phyloP scores from a whole-genome alignment of 2,329 filamentous ascomycete species.

The Hypoxylon sp. region DNA sequence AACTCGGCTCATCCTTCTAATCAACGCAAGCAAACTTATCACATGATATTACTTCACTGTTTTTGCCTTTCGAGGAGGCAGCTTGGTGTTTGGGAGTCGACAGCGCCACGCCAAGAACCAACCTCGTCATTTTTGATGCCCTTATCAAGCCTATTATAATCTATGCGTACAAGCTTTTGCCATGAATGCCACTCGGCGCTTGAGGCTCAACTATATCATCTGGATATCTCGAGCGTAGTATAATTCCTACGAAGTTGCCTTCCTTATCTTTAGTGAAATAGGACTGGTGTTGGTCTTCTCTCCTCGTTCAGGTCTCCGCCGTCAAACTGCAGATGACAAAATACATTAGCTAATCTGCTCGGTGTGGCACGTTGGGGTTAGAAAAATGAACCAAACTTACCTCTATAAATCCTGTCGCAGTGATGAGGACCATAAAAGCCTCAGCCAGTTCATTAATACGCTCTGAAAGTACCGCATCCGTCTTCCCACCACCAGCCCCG shows the following conservation, averaged over 20 bases:
- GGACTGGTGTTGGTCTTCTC: conserved; percentile 36
- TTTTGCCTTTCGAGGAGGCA: background rate
- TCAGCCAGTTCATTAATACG: conserved; percentile 84
- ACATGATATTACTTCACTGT: conserved; percentile 17
- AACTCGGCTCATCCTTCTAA: conserved; percentile 13
- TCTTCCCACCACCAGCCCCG: conserved; percentile 63
- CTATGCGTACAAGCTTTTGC: conserved; percentile 1
- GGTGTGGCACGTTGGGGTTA: background rate
- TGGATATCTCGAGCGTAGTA: conserved; percentile 14
- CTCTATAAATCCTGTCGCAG: conserved; percentile 87
- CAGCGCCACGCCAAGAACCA: conserved; percentile 10
- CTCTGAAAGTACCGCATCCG: conserved; percentile 64
- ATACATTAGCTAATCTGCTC: conserved; percentile 35
- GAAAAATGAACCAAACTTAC: conserved; percentile 63
- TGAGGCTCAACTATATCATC: conserved; percentile 16
- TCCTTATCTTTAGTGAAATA: conserved; percentile 49
- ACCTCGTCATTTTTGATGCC: background rate
- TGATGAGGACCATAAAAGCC: conserved; percentile 85
- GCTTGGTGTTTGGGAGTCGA: background rate
- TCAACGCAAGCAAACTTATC: conserved; percentile 13
- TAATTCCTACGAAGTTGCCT: background rate
- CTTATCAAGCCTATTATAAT: conserved; percentile 4
- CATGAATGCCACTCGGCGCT: conserved; percentile 5
- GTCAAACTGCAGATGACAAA: conserved; percentile 48
- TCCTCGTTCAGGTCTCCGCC: conserved; percentile 48